phyloP scores from a whole-genome alignment of 1,284 basidiomycete genomes.

The Pascua sp. region DNA sequence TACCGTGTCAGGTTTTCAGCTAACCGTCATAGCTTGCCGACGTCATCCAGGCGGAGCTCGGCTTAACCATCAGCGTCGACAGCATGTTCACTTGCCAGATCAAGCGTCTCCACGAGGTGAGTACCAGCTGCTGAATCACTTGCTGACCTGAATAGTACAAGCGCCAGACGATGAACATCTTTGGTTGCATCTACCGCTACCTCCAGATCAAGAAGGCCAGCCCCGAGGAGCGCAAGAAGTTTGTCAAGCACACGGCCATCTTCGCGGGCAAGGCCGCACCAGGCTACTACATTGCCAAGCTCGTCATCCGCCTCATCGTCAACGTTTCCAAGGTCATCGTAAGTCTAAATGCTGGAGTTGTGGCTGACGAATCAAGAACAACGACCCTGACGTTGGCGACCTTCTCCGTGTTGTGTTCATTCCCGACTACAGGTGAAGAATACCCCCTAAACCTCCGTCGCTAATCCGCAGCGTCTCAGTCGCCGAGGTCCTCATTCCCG shows the following conservation, averaged over 20 bases:
- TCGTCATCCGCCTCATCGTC: conserved; percentile 85
- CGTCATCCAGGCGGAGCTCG: conserved; percentile 69
- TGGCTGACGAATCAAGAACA: conserved; percentile 53
- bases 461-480: conserved; percentile 58
- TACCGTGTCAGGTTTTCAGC: neutral
- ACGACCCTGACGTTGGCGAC: conserved; percentile 78
- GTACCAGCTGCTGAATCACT: conserved; percentile 54
- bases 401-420: conserved; percentile 77
- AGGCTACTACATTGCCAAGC: conserved; percentile 53
- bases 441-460: neutral
- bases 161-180: conserved; percentile 53
- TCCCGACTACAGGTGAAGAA: conserved; percentile 59
- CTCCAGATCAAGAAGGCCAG: conserved; percentile 72
- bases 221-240: conserved; percentile 70
- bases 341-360: conserved; percentile 1
- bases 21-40: conserved; percentile 54
- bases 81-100: conserved; percentile 91
- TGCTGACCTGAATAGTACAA: conserved; percentile 58
- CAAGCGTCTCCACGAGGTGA: conserved; percentile 59
- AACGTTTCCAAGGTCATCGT: conserved; percentile 75
- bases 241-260: conserved; percentile 64
- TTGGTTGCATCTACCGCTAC: conserved; percentile 81
- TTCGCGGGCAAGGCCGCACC: conserved; percentile 68
- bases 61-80: conserved; percentile 61
- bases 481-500: conserved; percentile 85